Evolutionary conservation across 257 asterid genomes (phyloP), one percentile per base, ranked within the genome.

Genomic region (Ocimum tenuiflorum): DNA sequence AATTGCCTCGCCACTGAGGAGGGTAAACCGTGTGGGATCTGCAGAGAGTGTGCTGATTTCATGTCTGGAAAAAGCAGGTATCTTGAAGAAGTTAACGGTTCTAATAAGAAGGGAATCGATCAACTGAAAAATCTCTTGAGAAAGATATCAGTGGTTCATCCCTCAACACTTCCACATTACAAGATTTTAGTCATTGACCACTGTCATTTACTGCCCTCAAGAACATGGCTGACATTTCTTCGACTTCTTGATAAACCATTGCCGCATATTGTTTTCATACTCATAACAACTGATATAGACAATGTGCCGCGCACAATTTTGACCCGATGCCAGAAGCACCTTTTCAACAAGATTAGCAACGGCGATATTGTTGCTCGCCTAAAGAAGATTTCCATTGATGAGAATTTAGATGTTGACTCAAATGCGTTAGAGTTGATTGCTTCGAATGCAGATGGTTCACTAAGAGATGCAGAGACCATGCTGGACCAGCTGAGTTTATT

Each of bases 391-490:
- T 84, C 79, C 19, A 14, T 61, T 11, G 88, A 83, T 6, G 97
- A 88, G 76, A 83, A 79, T 33, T 68, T 88, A 67, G 96, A 91
- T 60, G 88, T 85, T 38, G 99, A 90, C 43, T 20, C 78, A 11
- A 95, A 94, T 71, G 97, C 99, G 10, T 51, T 94, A 13, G 95
- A 94, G 68, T 69, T 94, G 77, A 91, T 94, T 71, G 96, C 96
- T 42, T 66, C 79, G 20, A 94, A 91, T 79, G 96, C 97, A 4
- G 94, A 94, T 82, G 99, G 99, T 57, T 94, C 99, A 3, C 81
- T 88, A 55, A 80, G 91, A 53, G 99, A 94, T 77, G 97, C 97
- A 12, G 97, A 94, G 77, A 94, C 97, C 18, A 86, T 90, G 95
- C 53, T 90, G 49, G 99, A 94, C 67, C 99, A 94, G 81, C 78